phyloP scores from a whole-genome alignment of 2,329 filamentous ascomycete species.

The Colletotrichum sojae region DNA sequence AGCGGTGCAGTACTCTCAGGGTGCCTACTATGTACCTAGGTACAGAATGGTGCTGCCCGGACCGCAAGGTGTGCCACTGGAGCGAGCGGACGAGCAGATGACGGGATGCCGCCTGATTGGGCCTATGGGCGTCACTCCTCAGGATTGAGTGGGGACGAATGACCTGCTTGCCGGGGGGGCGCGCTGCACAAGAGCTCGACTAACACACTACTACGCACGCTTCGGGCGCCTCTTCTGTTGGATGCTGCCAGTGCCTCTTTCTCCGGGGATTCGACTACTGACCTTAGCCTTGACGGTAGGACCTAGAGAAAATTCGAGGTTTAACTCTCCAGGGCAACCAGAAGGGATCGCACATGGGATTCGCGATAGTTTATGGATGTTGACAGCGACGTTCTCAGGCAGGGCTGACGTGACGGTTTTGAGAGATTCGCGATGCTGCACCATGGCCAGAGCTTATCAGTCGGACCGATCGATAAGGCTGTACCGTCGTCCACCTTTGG shows the following conservation, averaged over 20 bases:
- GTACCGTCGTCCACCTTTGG: background rate
- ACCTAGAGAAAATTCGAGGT: background rate
- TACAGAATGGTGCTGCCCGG: constrained; percentile 14
- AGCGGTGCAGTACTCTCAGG: no score
- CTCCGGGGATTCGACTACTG: background rate
- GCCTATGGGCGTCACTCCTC: constrained; percentile 15
- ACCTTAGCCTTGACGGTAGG: background rate
- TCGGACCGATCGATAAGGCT: background rate
- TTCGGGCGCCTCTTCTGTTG: background rate
- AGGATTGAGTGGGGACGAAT: constrained; percentile 29
- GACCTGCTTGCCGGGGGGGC: constrained; percentile 27
- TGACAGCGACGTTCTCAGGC: no score
- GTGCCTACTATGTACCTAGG: no score
- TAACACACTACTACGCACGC: constrained; percentile 12
- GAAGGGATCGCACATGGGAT: background rate
- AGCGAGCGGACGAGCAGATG: constrained; percentile 26
- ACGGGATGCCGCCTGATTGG: constrained; percentile 35
- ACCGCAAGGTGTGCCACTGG: constrained; percentile 19
- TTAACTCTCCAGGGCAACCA: background rate
- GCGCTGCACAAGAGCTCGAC: constrained; percentile 18
- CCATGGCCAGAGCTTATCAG: constrained; percentile 3
- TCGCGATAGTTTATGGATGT: background rate
- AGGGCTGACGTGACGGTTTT: no score
- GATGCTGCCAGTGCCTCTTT: background rate
- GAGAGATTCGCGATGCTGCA: no score